Percentiles rank a stretch among this genome's conserved stretches.
phyloP scores from a whole-genome alignment of 768 basidiomycete species.

The Boletus rubroflammeus region DNA sequence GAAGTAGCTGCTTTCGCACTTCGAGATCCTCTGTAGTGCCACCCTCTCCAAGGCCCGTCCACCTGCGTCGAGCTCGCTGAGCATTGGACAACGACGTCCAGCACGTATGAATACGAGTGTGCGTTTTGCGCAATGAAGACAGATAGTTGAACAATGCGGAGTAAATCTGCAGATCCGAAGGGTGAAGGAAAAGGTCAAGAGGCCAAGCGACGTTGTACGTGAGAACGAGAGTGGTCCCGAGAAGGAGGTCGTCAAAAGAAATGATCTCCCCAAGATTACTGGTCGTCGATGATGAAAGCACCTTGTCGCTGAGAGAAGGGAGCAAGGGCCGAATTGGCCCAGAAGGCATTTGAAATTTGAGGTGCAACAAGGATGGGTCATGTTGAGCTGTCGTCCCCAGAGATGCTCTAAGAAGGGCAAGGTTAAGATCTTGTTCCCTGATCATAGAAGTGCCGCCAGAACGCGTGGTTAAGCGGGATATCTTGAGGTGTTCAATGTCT shows the following conservation, averaged over 20 bases:
- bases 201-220: conserved; percentile 80
- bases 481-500: conserved; percentile 81
- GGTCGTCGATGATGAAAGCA: conserved; percentile 41
- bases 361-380: conserved; percentile 67
- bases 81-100: conserved; percentile 86
- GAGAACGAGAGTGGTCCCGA: conserved; percentile 74
- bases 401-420: conserved; percentile 82
- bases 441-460: conserved; percentile 71
- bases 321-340: conserved; percentile 81
- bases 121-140: conserved; percentile 79
- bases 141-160: conserved; percentile 78
- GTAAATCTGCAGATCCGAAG: conserved; percentile 71
- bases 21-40: conserved; percentile 71
- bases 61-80: conserved; percentile 77
- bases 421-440: conserved; percentile 85
- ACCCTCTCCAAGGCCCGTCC: conserved; percentile 86
- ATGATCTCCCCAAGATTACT: conserved; percentile 39
- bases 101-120: conserved; percentile 71
- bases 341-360: conserved; percentile 74
- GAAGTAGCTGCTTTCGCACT: conserved; percentile 58
- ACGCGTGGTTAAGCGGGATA: conserved; percentile 68
- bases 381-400: conserved; percentile 86
- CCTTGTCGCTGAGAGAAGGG: conserved; percentile 55
- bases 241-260: conserved; percentile 67
- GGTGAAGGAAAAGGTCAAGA: conserved; percentile 82